A percentile compares a stretch with the other conserved stretches of the same genome.
Evolutionary conservation across 495 filamentous ascomycete genomes (phyloP).

Genomic region (Penicilliopsis zonata): DNA sequence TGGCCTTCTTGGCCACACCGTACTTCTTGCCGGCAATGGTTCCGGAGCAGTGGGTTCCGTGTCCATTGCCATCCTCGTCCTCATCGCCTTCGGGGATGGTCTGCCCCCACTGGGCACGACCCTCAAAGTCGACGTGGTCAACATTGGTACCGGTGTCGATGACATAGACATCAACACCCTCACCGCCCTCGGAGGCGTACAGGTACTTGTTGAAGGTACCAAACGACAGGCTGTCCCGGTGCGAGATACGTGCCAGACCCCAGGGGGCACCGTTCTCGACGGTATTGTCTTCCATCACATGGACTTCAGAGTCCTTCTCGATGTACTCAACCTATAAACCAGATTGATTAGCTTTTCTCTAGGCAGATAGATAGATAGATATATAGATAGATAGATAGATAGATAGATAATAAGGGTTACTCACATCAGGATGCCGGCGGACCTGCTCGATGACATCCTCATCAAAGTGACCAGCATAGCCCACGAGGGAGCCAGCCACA

Average conservation of each 20-base stretch:
- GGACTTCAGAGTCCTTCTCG: slow-evolving; percentile 86
- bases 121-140: slow-evolving; percentile 93
- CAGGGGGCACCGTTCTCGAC: slow-evolving; percentile 89
- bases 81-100: slow-evolving; percentile 77
- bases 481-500: slow-evolving; percentile 69
- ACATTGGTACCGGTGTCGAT: slow-evolving; percentile 96
- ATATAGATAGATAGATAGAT: neutral
- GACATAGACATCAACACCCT: slow-evolving; percentile 97
- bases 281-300: slow-evolving; percentile 49
- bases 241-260: slow-evolving; percentile 96
- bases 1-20: slow-evolving; percentile 98
- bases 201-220: slow-evolving; percentile 97
- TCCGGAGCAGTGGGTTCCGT: slow-evolving; percentile 98
- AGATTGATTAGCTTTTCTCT: no score
- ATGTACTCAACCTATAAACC: slow-evolving; percentile 87
- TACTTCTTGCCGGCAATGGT: slow-evolving; percentile 97
- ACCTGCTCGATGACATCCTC: slow-evolving; percentile 86
- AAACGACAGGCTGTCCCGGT: slow-evolving; percentile 76
- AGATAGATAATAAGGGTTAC: slow-evolving; percentile 23
- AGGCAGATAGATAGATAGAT: slow-evolving; percentile 9
- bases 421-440: slow-evolving; percentile 93
- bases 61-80: slow-evolving; percentile 93
- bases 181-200: slow-evolving; percentile 79
- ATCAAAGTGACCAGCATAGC: slow-evolving; percentile 95
- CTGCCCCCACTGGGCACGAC: slow-evolving; percentile 91